phyloP scores from a whole-genome alignment of 768 basidiomycete genomes.

The Podaxis carcinomalis region DNA sequence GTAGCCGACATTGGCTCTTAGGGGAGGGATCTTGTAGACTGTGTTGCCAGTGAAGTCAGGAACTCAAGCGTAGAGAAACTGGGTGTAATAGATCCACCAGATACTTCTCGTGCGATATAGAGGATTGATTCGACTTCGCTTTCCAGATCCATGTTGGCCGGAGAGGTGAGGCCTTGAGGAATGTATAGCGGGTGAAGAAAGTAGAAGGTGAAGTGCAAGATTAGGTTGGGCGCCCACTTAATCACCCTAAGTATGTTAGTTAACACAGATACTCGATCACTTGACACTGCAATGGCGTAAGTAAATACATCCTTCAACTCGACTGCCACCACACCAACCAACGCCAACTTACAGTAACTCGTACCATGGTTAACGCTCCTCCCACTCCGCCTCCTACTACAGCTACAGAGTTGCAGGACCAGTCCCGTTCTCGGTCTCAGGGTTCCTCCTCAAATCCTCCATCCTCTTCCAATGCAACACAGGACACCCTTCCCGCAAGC shows the following conservation, averaged over 20 bases:
- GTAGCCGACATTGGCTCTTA: constrained; percentile 85
- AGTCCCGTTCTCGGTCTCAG: constrained; percentile 27
- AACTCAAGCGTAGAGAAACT: constrained; percentile 6
- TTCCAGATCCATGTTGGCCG: constrained; percentile 46
- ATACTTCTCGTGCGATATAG: constrained; percentile 87
- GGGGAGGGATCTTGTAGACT: constrained; percentile 92
- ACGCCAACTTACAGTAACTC: not conserved
- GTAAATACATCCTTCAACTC: no score
- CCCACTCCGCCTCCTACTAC: constrained; percentile 63
- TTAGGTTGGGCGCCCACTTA: not conserved
- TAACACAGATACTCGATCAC: not conserved
- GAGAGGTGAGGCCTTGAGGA: no score
- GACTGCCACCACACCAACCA: not conserved
- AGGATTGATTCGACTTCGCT: constrained; percentile 90
- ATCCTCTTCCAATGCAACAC: constrained; percentile 3
- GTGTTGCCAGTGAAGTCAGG: constrained; percentile 26
- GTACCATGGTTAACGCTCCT: constrained; percentile 51
- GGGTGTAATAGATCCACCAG: constrained; percentile 47
- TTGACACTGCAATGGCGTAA: not conserved
- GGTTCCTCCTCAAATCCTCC: constrained; percentile 13
- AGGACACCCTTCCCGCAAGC: constrained; percentile 40
- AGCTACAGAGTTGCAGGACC: constrained; percentile 51
- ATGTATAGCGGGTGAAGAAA: not conserved
- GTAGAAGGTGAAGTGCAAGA: not conserved
- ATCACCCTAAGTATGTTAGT: not conserved